Evolutionary conservation across 2,329 filamentous ascomycete species (phyloP).

Genomic region (Paramyrothecium sp.): DNA sequence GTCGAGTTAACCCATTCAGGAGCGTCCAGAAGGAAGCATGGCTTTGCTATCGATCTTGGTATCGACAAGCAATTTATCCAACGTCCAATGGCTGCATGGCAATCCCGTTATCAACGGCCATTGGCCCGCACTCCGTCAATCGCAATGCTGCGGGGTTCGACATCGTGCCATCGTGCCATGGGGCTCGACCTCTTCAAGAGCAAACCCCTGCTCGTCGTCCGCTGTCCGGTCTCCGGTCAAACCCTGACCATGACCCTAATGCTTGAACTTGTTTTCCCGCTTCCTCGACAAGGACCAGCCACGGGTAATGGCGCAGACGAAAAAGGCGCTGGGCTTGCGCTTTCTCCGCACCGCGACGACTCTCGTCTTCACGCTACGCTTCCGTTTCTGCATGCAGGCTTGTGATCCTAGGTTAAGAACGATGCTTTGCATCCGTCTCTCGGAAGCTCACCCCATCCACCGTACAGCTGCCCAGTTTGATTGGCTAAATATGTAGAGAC

Average conservation of each 20-base stretch:
- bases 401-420: not conserved
- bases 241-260: not conserved
- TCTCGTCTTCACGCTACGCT: not conserved
- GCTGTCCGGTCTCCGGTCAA: not conserved
- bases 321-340: too few species aligned
- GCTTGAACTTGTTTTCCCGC: too few species aligned
- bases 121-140: slow-evolving; percentile 26
- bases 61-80: not conserved
- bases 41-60: not conserved
- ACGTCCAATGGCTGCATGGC: slow-evolving; percentile 21
- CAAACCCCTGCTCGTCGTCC: slow-evolving; percentile 10
- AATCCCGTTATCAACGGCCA: slow-evolving; percentile 13
- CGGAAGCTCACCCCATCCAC: too few species aligned
- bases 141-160: slow-evolving; percentile 21
- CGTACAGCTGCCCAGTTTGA: too few species aligned
- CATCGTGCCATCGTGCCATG: slow-evolving; percentile 10
- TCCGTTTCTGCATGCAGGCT: not conserved
- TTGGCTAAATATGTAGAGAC: too few species aligned
- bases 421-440: not conserved
- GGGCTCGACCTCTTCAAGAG: too few species aligned
- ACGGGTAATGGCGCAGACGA: too few species aligned
- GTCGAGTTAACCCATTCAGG: not conserved
- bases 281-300: too few species aligned
- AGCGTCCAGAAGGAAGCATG: not conserved
- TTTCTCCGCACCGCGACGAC: too few species aligned